Conservation (phyloP, 139 green algal genomes). For the Gonium pectorale region DNA sequence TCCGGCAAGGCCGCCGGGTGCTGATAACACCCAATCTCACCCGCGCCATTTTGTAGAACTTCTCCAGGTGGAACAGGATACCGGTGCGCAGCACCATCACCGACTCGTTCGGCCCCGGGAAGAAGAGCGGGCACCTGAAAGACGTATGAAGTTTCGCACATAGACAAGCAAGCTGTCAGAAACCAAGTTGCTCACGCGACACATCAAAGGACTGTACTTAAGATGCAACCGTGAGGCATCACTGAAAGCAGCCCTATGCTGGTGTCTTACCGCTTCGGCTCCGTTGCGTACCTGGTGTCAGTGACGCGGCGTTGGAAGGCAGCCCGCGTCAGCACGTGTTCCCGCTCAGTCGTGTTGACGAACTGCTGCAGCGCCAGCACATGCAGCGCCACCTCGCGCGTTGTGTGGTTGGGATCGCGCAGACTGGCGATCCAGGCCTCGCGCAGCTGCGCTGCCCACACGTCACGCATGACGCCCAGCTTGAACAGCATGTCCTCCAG, state of each 20-base stretch:
- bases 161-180: no score
- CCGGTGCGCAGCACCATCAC: conserved; percentile 72
- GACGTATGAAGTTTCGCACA: no score
- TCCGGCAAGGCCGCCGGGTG: no score
- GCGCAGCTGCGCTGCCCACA: conserved; percentile 51
- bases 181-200: no score
- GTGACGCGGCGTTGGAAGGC: conserved; percentile 63
- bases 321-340: conserved; percentile 59
- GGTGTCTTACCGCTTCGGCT: no score
- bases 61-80: conserved; percentile 76
- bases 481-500: conserved; percentile 41
- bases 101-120: conserved; percentile 67
- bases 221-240: no score
- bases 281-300: conserved; percentile 34
- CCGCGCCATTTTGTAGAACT: conserved; percentile 49
- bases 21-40: conserved; percentile 4
- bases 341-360: conserved; percentile 47
- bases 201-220: no score
- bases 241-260: no score
- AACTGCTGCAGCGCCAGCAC: conserved; percentile 69
- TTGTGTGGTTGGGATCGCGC: background rate
- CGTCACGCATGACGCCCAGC: conserved; percentile 1
- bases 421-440: conserved; percentile 64
- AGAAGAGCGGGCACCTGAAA: conserved; percentile 75
- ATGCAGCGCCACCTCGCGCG: conserved; percentile 62